Evolutionary conservation across 495 filamentous ascomycete genomes (phyloP).

Genomic region (Talaromyces nanjingensis): DNA sequence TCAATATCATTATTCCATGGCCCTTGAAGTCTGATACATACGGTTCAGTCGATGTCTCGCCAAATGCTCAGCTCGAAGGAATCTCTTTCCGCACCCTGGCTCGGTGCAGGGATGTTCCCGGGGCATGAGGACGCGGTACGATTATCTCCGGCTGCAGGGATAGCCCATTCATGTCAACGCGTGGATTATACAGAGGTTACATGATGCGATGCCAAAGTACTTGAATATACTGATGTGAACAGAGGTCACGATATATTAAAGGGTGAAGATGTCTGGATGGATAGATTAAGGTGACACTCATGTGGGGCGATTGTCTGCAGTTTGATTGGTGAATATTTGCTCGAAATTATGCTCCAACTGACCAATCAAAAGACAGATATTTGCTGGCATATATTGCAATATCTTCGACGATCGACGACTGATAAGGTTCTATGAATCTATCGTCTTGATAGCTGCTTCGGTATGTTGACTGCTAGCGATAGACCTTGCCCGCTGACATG

Average conservation of each 20-base stretch:
- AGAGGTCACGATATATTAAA: background rate
- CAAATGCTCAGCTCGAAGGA: slow-evolving; percentile 6
- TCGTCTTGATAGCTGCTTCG: background rate
- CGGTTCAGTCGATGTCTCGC: slow-evolving; percentile 5
- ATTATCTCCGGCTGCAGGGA: background rate
- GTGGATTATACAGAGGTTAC: too few relatives aligned
- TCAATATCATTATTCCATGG: too few relatives aligned
- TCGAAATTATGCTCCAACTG: background rate
- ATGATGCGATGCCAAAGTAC: background rate
- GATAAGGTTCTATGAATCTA: background rate
- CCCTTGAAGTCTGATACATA: background rate
- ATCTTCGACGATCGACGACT: background rate
- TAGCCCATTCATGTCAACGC: background rate
- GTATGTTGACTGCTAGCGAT: background rate
- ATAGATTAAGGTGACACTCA: background rate
- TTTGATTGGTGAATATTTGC: background rate
- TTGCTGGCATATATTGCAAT: background rate
- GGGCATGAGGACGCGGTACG: background rate
- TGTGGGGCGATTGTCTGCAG: background rate
- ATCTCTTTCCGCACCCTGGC: slow-evolving; percentile 9
- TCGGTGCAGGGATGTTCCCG: slow-evolving; percentile 6
- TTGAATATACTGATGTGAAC: background rate
- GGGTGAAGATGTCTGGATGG: background rate
- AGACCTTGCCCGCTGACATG: background rate
- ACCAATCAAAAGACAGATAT: background rate